phyloP scores from a whole-genome alignment of 1,284 basidiomycete genomes.

The Lentinula novae-zelandiae region DNA sequence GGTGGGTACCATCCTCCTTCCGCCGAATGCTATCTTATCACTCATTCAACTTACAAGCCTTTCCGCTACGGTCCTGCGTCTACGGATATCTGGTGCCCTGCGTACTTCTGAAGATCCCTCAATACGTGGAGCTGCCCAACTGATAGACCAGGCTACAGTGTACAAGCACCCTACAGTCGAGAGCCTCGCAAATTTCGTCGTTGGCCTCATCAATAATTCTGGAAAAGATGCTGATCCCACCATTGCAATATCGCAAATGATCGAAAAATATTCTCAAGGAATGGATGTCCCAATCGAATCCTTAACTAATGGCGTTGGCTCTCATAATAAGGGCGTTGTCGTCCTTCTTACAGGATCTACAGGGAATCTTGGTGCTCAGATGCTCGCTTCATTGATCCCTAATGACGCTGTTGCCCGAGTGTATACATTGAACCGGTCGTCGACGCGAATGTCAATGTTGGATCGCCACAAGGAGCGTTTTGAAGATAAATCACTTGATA shows the following conservation, averaged over 20 bases:
- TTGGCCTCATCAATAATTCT: neutral
- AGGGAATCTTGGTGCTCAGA: conserved; percentile 5
- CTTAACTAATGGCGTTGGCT: neutral
- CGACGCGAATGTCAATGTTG: conserved; percentile 18
- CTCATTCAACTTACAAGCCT: neutral
- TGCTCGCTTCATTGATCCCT: conserved; percentile 1
- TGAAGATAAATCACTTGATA: conserved; percentile 27
- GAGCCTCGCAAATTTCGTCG: conserved; percentile 5
- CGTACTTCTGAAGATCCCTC: neutral
- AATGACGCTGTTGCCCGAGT: neutral
- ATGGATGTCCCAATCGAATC: neutral
- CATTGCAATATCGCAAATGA: conserved; percentile 8
- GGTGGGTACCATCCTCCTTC: conserved; percentile 12
- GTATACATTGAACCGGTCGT: conserved; percentile 30
- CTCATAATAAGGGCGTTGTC: neutral
- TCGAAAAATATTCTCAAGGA: conserved; percentile 8
- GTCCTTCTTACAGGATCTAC: conserved; percentile 11
- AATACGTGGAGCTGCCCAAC: neutral
- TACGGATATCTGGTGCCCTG: conserved; percentile 5
- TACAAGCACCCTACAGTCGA: conserved; percentile 10
- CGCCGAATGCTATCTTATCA: neutral
- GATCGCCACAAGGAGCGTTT: conserved; percentile 26
- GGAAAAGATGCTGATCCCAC: neutral
- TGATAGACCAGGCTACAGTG: conserved; percentile 6
- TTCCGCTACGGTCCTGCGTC: conserved; percentile 9